These are phyloP conservation scores for Fusarium odoratissimum DNA, from an alignment of 2,329 filamentous ascomycete species.

Conservation along the genomic window DNA sequence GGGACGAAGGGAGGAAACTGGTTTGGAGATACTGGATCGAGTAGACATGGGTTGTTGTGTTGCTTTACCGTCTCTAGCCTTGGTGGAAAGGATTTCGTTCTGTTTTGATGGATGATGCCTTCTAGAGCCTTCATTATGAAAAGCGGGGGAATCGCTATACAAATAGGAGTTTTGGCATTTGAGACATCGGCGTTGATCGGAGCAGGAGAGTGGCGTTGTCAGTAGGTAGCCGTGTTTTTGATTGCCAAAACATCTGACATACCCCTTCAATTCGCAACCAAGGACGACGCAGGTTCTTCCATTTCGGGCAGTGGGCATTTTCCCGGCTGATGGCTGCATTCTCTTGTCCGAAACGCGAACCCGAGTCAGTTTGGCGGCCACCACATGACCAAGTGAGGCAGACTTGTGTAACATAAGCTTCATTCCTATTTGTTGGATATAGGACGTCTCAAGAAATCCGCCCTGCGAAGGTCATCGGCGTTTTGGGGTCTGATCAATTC, in stretches of 20 bases:
- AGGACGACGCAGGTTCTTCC: too few species aligned
- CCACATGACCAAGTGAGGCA: not conserved
- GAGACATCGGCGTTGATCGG: not conserved
- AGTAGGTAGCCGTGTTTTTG: not conserved
- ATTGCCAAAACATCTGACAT: not conserved
- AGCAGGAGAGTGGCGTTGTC: not conserved
- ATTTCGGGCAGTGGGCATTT: not conserved
- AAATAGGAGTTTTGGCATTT: not conserved
- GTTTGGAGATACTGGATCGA: not conserved
- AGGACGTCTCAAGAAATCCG: not conserved
- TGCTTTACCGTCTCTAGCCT: not conserved
- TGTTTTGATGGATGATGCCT: too few species aligned
- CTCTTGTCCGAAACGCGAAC: rapidly evolving
- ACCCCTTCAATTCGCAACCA: not conserved
- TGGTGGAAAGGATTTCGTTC: too few species aligned
- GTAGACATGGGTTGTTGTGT: not conserved
- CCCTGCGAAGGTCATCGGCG: not conserved
- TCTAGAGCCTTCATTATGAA: not conserved
- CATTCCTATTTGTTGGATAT: not conserved
- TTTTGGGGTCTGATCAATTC: not conserved
- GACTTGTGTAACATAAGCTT: not conserved
- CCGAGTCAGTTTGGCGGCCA: not conserved
- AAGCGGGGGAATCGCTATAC: not conserved
- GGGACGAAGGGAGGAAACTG: not conserved
- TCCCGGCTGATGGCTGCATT: not conserved